phyloP scores from a whole-genome alignment of 805 yeast species.

The Wickerhamiella bombiphila region DNA sequence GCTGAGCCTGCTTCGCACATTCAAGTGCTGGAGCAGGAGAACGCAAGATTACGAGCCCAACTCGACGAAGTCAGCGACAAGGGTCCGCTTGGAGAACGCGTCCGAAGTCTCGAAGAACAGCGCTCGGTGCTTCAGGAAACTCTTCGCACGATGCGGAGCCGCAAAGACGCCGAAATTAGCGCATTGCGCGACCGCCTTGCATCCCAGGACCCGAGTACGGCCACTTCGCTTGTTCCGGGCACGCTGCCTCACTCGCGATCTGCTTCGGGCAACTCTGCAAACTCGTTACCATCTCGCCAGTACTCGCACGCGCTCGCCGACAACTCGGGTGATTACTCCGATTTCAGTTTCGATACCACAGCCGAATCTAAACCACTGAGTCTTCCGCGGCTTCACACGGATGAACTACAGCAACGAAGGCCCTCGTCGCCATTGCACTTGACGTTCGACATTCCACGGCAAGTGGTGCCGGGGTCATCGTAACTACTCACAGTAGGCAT shows the following conservation, averaged over 20 bases:
- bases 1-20: conserved; percentile 21
- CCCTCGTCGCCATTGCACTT: not conserved
- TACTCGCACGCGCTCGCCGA: not conserved
- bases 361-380: conserved; percentile 1
- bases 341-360: not conserved
- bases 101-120: conserved; percentile 23
- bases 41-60: conserved; percentile 19
- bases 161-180: conserved; percentile 26
- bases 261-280: not conserved
- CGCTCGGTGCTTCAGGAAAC: conserved; percentile 28
- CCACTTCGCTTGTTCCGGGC: not conserved
- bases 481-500: too few relatives aligned
- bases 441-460: not conserved
- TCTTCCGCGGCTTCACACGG: not conserved
- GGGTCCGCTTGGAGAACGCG: conserved; percentile 25
- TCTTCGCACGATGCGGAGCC: conserved; percentile 26
- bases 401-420: not conserved
- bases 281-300: not conserved
- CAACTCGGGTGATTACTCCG: not conserved
- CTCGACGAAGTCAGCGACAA: conserved; percentile 21
- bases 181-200: conserved; percentile 20
- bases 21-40: conserved; percentile 22
- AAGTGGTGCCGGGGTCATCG: not conserved
- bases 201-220: conserved; percentile 9
- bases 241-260: not conserved